Base-by-base conservation (phyloP, 2,329 filamentous ascomycete genomes). In the Chalaropsis ovoidea region DNA sequence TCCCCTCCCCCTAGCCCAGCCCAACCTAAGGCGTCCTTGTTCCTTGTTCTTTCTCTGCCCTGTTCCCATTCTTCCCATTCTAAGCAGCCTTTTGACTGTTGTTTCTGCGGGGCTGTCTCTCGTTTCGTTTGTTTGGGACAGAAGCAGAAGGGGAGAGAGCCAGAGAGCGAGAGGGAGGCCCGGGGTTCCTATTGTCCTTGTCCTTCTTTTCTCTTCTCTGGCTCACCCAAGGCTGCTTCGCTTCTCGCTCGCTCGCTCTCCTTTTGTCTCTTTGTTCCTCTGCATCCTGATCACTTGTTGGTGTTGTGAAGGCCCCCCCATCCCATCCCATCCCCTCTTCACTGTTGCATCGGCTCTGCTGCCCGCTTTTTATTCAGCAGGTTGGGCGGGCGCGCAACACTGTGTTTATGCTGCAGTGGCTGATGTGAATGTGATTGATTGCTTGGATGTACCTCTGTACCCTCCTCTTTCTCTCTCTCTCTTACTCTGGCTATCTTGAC, bases 251-350 rank as follows among this genome's bases (percentile, higher is more conserved):
- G 3, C 47, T 19, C 19, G 45, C 22, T 49, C 52, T 35, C 52
- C 27, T 58, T 58, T 58, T 58, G 24, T 35, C 24, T 58, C 52
- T 58, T 58, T 35, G 52, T 58, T 58, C 13, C 27, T 58, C 24
- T n/a, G 17, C 24, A 58, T 35, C 17, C 52, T 35, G 27, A n/a
- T 19, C 24, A 27, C 52, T 19, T n/a, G 24, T 35, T 58, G 7
- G 19, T 27, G 19, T 52, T 13, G 47, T 39, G 35, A 6, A 39
- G 43, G 15, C 52, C 6, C 52, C 24, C 27, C n/a, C n/a, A n/a
- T n/a, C n/a, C n/a, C n/a, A n/a, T n/a, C n/a, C n/a, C n/a, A n/a
- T 22, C 52, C 13, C 24, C 52, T 58, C 52, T 58, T 58, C 27
- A n/a, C 52, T 17, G 52, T 58, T 58, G 27, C 27, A 58, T 58